phyloP scores from a whole-genome alignment of 73 alveolate genomes.

The Paramecium octaurelia region DNA sequence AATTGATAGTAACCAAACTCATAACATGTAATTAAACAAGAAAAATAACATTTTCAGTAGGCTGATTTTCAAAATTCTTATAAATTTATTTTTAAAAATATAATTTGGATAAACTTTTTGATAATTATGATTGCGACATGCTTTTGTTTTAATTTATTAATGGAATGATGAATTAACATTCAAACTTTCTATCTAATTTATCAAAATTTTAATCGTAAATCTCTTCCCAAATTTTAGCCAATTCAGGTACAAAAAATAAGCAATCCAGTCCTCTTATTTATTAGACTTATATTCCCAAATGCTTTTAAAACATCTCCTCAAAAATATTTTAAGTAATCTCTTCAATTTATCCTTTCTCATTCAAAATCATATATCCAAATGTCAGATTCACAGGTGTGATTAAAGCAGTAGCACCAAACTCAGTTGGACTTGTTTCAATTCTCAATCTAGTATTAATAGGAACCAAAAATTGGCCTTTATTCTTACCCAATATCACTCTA shows the following conservation, averaged over 20 bases:
- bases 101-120: not conserved
- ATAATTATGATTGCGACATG: not conserved
- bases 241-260: slow-evolving; percentile 1
- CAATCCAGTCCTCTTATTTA: slow-evolving; percentile 28
- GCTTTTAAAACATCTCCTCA: not conserved
- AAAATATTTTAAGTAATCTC: slow-evolving; percentile 22
- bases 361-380: not conserved
- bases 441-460: not conserved
- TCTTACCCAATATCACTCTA: not conserved
- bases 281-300: not conserved
- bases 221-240: not conserved
- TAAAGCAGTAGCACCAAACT: slow-evolving; percentile 33
- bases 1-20: slow-evolving; percentile 19
- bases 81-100: not conserved
- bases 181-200: slow-evolving; percentile 1
- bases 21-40: not conserved
- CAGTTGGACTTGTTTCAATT: not conserved
- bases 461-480: not conserved
- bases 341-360: slow-evolving; percentile 32
- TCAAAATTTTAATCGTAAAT: not conserved
- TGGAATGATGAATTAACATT: not conserved
- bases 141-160: not conserved
- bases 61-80: not conserved
- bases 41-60: not conserved
- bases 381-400: not conserved